phyloP scores from a whole-genome alignment of 139 green algal species.

The Closterium sp. region DNA sequence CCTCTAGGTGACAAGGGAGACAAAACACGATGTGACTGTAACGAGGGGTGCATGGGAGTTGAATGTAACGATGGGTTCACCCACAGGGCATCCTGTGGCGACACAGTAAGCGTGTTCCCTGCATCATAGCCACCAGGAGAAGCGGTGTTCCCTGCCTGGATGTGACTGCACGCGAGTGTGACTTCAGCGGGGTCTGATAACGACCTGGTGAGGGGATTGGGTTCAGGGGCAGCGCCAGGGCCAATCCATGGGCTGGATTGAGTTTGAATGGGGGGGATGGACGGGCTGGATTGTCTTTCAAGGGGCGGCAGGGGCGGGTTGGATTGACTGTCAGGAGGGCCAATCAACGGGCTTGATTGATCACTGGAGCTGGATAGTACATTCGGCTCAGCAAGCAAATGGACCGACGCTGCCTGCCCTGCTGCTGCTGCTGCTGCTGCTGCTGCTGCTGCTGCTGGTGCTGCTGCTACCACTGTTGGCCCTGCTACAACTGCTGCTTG shows the following conservation, averaged over 20 bases:
- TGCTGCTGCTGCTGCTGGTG: background rate
- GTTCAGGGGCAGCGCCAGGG: background rate
- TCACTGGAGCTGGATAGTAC: background rate
- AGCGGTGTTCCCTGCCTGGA: background rate
- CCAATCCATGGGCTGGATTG: background rate
- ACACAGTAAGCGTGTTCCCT: background rate
- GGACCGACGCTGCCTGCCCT: background rate
- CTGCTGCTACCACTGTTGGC: background rate
- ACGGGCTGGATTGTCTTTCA: background rate
- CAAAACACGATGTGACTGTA: background rate
- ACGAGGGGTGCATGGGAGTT: too few species aligned
- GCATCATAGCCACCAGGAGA: background rate
- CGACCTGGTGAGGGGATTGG: background rate
- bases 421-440: background rate
- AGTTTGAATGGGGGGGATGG: too few species aligned
- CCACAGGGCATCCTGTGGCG: background rate
- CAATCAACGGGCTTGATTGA: background rate
- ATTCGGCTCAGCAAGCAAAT: background rate
- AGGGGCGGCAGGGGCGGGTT: background rate
- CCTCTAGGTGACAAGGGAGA: background rate
- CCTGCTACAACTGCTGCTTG: too few species aligned
- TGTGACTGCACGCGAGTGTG: background rate
- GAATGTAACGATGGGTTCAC: background rate
- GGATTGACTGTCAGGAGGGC: background rate
- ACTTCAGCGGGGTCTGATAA: background rate